These are phyloP conservation scores for Botrytis porri DNA, from an alignment of 2,329 filamentous ascomycete genomes.

Conservation along the genomic window DNA sequence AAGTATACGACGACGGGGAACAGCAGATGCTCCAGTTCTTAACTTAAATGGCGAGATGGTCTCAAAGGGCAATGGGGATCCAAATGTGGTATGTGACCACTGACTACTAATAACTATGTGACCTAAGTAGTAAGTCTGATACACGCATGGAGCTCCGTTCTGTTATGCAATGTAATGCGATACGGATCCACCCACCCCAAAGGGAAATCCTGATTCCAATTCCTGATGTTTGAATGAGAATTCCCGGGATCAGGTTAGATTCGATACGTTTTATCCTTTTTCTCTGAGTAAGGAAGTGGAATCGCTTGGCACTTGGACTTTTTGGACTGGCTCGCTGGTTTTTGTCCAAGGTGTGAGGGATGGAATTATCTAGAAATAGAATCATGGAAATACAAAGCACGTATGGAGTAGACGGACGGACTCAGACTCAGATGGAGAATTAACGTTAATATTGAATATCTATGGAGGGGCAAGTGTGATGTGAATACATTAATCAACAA, in stretches of 20 bases:
- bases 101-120: too few species aligned
- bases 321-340: too few species aligned
- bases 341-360: too few species aligned
- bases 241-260: not conserved
- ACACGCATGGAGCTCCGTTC: constrained; percentile 4
- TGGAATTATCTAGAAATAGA: constrained; percentile 7
- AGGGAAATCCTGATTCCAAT: not conserved
- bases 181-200: not conserved
- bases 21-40: constrained; percentile 15
- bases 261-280: not conserved
- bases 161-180: constrained; percentile 1
- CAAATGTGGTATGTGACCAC: not conserved
- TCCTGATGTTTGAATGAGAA: too few species aligned
- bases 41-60: constrained; percentile 13
- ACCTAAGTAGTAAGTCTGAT: not conserved
- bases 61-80: not conserved
- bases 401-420: too few species aligned
- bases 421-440: not conserved
- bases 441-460: not conserved
- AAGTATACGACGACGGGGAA: constrained; percentile 9
- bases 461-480: not conserved
- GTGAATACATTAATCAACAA: not conserved
- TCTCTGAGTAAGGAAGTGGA: constrained; percentile 1
- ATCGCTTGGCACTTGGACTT: not conserved
- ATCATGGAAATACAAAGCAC: not conserved